phyloP scores from a whole-genome alignment of 1,284 basidiomycete genomes.

The Cystobasidium sp. region DNA sequence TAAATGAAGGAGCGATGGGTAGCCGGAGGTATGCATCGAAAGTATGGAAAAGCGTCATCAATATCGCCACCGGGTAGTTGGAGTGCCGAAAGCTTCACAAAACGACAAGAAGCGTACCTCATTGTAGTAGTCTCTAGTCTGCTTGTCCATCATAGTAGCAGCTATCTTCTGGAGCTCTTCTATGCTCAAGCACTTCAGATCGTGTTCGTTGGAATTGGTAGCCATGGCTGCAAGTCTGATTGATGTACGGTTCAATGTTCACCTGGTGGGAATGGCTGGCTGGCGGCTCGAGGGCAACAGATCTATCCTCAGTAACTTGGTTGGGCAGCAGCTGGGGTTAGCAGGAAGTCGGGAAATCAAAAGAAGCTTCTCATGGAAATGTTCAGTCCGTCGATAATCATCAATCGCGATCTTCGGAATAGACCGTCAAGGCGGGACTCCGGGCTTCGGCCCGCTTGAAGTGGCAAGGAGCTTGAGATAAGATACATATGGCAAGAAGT shows the following conservation, averaged over 20 bases:
- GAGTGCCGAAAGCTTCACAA: background rate
- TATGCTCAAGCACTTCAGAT: conserved; percentile 41
- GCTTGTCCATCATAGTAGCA: conserved; percentile 43
- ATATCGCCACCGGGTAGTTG: too few species aligned
- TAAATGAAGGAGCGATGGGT: background rate
- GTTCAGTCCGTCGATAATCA: background rate
- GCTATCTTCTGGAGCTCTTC: conserved; percentile 42
- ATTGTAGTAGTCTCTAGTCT: conserved; percentile 46
- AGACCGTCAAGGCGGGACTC: too few species aligned
- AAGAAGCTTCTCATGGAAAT: background rate
- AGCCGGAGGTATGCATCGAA: background rate
- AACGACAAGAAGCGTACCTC: conserved; percentile 15
- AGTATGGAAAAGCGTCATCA: too few species aligned
- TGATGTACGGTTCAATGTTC: background rate
- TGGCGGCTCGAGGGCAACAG: too few species aligned
- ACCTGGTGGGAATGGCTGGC: too few species aligned
- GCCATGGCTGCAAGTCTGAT: background rate
- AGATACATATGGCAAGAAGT: too few species aligned
- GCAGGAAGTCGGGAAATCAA: background rate
- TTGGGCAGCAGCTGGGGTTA: too few species aligned
- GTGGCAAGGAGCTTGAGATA: too few species aligned
- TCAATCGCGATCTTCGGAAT: background rate
- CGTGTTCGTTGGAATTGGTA: conserved; percentile 22
- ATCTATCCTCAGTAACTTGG: too few species aligned
- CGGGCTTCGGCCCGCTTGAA: too few species aligned